Evolutionary conservation across 495 filamentous ascomycete genomes (phyloP).

Genomic region (Chaetomium tenue): DNA sequence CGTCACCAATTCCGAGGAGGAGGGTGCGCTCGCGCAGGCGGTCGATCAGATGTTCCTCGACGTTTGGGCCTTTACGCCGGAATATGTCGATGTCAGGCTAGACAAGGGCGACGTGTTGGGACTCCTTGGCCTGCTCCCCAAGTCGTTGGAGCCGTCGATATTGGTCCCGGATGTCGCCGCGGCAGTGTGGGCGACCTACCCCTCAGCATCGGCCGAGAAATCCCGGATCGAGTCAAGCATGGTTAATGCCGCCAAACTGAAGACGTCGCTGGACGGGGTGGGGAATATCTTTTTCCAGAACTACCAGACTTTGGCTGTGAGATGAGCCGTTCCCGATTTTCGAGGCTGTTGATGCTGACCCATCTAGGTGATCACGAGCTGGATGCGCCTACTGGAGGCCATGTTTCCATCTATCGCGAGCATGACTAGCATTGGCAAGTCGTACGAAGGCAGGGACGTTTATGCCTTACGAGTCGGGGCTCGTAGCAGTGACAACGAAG

Average conservation of each 20-base stretch:
- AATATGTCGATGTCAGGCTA: constrained; percentile 85
- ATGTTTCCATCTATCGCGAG: constrained; percentile 80
- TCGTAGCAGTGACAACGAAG: constrained; percentile 42
- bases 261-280: constrained; percentile 38
- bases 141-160: constrained; percentile 69
- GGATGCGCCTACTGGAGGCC: constrained; percentile 85
- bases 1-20: constrained; percentile 66
- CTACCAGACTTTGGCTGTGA: constrained; percentile 78
- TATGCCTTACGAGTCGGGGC: constrained; percentile 76
- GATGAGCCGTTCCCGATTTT: constrained; percentile 32
- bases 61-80: constrained; percentile 79
- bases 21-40: constrained; percentile 68
- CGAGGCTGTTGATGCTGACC: constrained; percentile 6
- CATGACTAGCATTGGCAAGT: constrained; percentile 71
- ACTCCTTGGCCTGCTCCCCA: constrained; percentile 78
- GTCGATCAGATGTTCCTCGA: constrained; percentile 76
- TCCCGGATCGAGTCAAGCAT: constrained; percentile 26
- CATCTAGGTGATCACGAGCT: constrained; percentile 52
- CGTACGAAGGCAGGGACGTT: constrained; percentile 85
- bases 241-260: constrained; percentile 34
- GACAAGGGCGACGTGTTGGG: constrained; percentile 73
- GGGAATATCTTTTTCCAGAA: constrained; percentile 81
- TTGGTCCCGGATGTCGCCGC: constrained; percentile 82
- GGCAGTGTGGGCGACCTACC: constrained; percentile 75
- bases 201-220: constrained; percentile 38